Evolutionary conservation across 805 yeast genomes (phyloP), one percentile per base, ranked within the genome.

Genomic region (Wickerhamiella brachini): DNA sequence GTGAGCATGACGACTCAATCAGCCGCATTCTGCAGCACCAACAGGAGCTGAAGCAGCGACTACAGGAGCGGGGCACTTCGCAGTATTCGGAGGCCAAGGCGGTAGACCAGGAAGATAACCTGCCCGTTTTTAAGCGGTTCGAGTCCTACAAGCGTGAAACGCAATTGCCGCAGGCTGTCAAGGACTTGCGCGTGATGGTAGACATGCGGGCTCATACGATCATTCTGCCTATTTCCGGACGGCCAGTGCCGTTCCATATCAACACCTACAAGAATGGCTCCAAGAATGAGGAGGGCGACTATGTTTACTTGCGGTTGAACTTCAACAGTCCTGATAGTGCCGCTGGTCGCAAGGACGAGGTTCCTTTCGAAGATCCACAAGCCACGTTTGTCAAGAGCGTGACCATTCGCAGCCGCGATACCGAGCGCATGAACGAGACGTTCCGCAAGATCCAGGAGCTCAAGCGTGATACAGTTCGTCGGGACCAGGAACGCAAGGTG

Each of bases 221-320:
- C 51, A 78, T 90, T 54, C 71, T 90, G 53, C 98, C 98, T 49
- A 83, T 90, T 53, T 78, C 83, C 61, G 98, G 98, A 56, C 77
- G 97, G 62, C 97, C 97, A 1, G 97, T 93, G 49, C 98, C 98
- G 22, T 90, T 93, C 74, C 98, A 90, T 66, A 88, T 90, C 63
- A 87, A 87, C 65, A 74, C 97, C 3, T 89, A 85, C 70, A 90
- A 89, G 62, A 89, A 86, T 64, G 97, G 96, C 48, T 84, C 95
- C 10, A 89, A 88, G 62, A 86, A 83, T 56, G 98, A 93, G 62
- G 97, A 93, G 71, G 97, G 97, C 49, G 97, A 89, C 58, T 88
- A 78, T 66, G 88, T 95, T 0, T 89, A 85, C 63, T 65, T 90
- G 61, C 80, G 98, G 67, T 74, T 90, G 62, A 90, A 90, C 65